Evolutionary conservation across 805 yeast species (phyloP).

Genomic region (Wickerhamomyces hampshirensis): DNA sequence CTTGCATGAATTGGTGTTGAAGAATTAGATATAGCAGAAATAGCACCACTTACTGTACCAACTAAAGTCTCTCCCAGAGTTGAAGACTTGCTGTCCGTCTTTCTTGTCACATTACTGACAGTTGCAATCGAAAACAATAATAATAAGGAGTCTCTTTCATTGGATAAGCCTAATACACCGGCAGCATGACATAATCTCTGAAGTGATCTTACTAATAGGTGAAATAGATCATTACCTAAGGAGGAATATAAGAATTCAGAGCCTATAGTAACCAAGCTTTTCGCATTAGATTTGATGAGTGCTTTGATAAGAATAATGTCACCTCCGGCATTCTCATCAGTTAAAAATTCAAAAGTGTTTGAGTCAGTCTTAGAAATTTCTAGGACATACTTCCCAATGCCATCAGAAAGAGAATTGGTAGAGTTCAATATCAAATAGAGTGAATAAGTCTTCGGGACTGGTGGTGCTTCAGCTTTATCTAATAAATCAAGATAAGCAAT

Average conservation of each 20-base stretch:
- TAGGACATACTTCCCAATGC: constrained; percentile 51
- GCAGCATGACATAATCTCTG: constrained; percentile 81
- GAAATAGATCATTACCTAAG: constrained; percentile 67
- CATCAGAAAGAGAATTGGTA: constrained; percentile 57
- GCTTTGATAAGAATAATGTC: constrained; percentile 12
- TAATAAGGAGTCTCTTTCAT: constrained; percentile 54
- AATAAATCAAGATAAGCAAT: constrained; percentile 65
- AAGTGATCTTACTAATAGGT: constrained; percentile 59
- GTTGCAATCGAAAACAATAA: constrained; percentile 41
- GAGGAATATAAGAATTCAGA: constrained; percentile 56
- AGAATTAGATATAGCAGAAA: constrained; percentile 8
- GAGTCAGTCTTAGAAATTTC: constrained; percentile 29
- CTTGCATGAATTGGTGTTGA: constrained; percentile 6
- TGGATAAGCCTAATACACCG: constrained; percentile 60
- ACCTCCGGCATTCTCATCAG: constrained; percentile 7
- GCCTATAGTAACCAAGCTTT: constrained; percentile 38
- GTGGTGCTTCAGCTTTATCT: constrained; percentile 78
- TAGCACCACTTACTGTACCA: constrained; percentile 31
- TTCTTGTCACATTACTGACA: constrained; percentile 35
- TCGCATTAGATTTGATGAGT: constrained; percentile 33
- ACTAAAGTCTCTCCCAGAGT: constrained; percentile 49
- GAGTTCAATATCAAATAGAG: constrained; percentile 52
- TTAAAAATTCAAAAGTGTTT: constrained; percentile 12
- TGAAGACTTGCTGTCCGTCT: constrained; percentile 25
- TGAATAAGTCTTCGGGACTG: constrained; percentile 56